Evolutionary conservation across 441 rosid species (phyloP).

Genomic region (Adansonia grandidieri): DNA sequence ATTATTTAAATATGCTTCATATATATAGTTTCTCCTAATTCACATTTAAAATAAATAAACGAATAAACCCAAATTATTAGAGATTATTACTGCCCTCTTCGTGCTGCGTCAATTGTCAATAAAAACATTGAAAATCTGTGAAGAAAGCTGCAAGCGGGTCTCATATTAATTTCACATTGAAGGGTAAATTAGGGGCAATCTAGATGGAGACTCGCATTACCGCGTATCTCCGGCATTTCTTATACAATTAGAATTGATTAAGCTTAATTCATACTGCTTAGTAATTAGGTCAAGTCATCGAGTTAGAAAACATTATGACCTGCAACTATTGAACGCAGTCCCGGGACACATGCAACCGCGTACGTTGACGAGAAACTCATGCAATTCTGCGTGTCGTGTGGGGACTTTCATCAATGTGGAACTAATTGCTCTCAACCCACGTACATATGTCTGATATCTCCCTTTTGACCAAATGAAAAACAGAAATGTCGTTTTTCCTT

Average conservation of each 20-base stretch:
- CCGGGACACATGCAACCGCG: background rate
- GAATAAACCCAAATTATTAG: background rate
- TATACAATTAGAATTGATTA: background rate
- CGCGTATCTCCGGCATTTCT: background rate
- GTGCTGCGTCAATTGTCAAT: slow-evolving; percentile 1
- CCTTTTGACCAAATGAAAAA: too few relatives aligned
- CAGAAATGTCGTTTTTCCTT: too few relatives aligned
- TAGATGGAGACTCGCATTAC: background rate
- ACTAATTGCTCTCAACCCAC: background rate
- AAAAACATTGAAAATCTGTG: background rate
- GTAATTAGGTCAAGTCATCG: slow-evolving; percentile 1
- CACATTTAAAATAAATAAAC: too few relatives aligned
- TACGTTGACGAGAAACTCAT: background rate
- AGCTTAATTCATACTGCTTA: background rate
- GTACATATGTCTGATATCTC: background rate
- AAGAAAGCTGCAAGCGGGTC: background rate
- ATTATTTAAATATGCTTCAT: too few relatives aligned
- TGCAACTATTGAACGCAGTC: background rate
- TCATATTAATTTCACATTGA: background rate
- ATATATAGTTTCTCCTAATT: too few relatives aligned
- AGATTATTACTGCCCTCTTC: background rate
- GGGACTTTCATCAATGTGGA: background rate
- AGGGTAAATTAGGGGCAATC: background rate
- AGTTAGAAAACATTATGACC: background rate
- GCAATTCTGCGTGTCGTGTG: slow-evolving; percentile 11